Base-by-base conservation (phyloP, 345 rosid genomes). In the Passiflora organensis region DNA sequence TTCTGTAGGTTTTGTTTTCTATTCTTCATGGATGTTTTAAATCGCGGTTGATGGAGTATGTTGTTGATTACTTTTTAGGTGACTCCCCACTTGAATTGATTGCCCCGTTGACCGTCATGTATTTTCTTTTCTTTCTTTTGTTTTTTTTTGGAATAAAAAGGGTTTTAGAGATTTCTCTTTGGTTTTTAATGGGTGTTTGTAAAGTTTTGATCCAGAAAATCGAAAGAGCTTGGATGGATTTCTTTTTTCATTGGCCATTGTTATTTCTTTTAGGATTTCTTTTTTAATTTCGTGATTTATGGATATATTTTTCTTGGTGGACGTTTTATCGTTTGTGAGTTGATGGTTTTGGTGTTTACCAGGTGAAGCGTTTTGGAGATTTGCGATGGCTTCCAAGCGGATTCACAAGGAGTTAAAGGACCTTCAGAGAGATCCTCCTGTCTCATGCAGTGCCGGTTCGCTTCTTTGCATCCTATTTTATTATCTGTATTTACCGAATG, bases 361-460 rank as follows among this genome's bases (percentile, higher is more conserved):
- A 4, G 5, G 5, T 39, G n/a, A 39, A 39, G 43, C n/a, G 2
- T 13, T 3, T 14, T 10, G 12, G 43, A 2, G 43, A 13, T 39
- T 14, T 10, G 43, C 21, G 13, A 63, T 55, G 68, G 68, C 66
- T 44, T 43, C 66, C 1, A 53, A 45, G 22, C 43, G 66, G 18
- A 62, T 62, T 45, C 52, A 45, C 23, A 45, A 53, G 53, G 66
- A 62, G 15, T 36, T 62, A 57, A 61, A 51, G 25, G 65, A 61
- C 51, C 38, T 61, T 22, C 65, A 61, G 51, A 51, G 43, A 28
- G 66, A 62, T 39, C 59, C 66, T 43, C 66, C 59, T 34, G 18
- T 15, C 34, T 23, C 66, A 6, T 62, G 66, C 46, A 62, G 66
- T 62, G 66, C 66, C 20, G 66, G 66, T 52, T 32, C n/a, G 39